Percentiles rank a stretch among this genome's conserved stretches.
Conservation (phyloP, 768 basidiomycete genomes). For the Boletellus ananiceps region DNA sequence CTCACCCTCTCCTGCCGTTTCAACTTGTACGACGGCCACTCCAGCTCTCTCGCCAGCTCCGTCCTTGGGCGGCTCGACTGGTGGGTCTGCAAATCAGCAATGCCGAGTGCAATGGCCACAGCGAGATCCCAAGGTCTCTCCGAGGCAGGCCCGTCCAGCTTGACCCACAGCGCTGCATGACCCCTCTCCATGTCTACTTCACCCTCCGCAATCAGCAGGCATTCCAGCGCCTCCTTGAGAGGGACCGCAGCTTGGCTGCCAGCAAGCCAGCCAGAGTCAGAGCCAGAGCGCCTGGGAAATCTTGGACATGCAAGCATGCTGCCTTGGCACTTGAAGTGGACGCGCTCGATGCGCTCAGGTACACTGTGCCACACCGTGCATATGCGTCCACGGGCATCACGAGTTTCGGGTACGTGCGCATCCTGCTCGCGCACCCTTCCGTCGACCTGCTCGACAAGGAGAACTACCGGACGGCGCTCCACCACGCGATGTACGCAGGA, state of each 20-base stretch:
- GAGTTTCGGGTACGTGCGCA: constrained; percentile 72
- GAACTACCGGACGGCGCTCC: constrained; percentile 88
- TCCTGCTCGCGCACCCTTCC: constrained; percentile 68
- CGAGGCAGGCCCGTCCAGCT: not conserved
- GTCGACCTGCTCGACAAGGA: constrained; percentile 80
- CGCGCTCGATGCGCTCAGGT: constrained; percentile 63
- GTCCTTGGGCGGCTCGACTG: too few species aligned
- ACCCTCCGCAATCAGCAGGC: constrained; percentile 65
- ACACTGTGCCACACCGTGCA: constrained; percentile 79
- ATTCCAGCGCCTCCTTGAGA: constrained; percentile 72
- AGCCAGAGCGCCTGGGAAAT: constrained; percentile 52
- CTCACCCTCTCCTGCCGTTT: too few species aligned
- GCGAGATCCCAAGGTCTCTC: too few species aligned
- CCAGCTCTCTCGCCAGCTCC: too few species aligned
- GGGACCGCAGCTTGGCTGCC: constrained; percentile 22
- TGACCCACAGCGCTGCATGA: constrained; percentile 48
- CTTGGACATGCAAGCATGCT: constrained; percentile 51
- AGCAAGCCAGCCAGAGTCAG: constrained; percentile 4
- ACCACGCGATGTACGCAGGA: constrained; percentile 78
- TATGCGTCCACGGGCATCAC: constrained; percentile 56
- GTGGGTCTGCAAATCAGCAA: too few species aligned
- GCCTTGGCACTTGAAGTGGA: constrained; percentile 53
- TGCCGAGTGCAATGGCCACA: too few species aligned
- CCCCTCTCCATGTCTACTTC: constrained; percentile 75
- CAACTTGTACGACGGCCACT: too few species aligned